A percentile compares a stretch with the other conserved stretches of the same genome.
These are phyloP conservation scores for Dianthus caryophyllus DNA, from an alignment of 148 eudicot genomes.

Conservation along the genomic window DNA sequence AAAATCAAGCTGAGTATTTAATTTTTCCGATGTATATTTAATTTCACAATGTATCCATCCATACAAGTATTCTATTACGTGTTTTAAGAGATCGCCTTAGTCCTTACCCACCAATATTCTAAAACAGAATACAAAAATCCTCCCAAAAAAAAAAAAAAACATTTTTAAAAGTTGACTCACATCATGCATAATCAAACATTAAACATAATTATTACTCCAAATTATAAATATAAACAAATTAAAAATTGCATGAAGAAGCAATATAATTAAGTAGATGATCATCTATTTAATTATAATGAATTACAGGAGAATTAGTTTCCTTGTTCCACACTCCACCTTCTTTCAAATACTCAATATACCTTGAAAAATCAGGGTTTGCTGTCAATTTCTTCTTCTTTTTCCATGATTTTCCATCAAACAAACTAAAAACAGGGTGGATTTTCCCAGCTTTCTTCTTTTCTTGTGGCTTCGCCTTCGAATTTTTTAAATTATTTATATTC, in stretches of 20 bases:
- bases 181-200: too few relatives aligned
- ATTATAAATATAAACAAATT: neutral
- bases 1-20: too few relatives aligned
- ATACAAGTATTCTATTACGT: too few relatives aligned
- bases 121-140: too few relatives aligned
- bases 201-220: too few relatives aligned
- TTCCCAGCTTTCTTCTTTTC: constrained; percentile 20
- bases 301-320: constrained; percentile 12
- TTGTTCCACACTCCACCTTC: constrained; percentile 36
- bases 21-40: too few relatives aligned
- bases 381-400: constrained; percentile 41
- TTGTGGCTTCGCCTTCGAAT: neutral
- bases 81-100: too few relatives aligned
- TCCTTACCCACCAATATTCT: too few relatives aligned
- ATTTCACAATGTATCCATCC: too few relatives aligned
- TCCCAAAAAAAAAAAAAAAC: too few relatives aligned
- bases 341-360: constrained; percentile 41
- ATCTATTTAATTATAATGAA: constrained; percentile 2
- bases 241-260: neutral
- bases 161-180: too few relatives aligned
- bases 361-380: constrained; percentile 42
- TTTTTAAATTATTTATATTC: neutral
- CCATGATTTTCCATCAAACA: constrained; percentile 26
- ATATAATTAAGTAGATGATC: neutral
- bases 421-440: constrained; percentile 35